Conservation (phyloP, 116 monocot genomes). For the Trichopus zeylanicus region DNA sequence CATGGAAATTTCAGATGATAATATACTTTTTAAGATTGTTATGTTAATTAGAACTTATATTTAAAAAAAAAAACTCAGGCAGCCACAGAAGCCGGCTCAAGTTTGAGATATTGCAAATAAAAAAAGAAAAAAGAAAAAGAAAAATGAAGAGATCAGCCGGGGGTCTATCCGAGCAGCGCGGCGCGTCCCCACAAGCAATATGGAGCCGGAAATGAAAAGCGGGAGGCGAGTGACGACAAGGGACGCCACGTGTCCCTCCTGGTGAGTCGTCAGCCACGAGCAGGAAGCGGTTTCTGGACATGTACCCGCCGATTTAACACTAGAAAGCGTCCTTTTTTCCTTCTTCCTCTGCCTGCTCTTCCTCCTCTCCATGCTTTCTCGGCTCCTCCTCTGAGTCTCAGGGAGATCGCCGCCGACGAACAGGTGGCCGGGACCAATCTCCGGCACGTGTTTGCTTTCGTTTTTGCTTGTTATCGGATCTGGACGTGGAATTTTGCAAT, state of each 20-base stretch:
- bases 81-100: too few species aligned
- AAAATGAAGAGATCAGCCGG: background rate
- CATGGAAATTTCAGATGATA: too few species aligned
- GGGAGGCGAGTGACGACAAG: background rate
- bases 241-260: background rate
- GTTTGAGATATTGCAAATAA: too few species aligned
- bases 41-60: too few species aligned
- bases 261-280: background rate
- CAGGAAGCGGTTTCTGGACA: background rate
- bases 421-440: too few species aligned
- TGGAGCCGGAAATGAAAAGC: background rate
- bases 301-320: background rate
- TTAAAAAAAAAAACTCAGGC: too few species aligned
- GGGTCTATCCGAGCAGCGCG: background rate
- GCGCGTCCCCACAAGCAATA: background rate
- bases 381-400: background rate
- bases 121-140: too few species aligned
- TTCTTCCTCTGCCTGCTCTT: background rate
- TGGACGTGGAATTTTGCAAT: too few species aligned
- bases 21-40: too few species aligned
- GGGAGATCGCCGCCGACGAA: too few species aligned
- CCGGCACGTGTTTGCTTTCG: too few species aligned
- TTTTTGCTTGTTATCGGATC: too few species aligned
- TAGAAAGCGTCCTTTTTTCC: background rate
- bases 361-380: background rate